Evolutionary conservation across 805 yeast species (phyloP), one percentile per base, ranked within the genome.

Genomic region (Candida sakaeoensis): DNA sequence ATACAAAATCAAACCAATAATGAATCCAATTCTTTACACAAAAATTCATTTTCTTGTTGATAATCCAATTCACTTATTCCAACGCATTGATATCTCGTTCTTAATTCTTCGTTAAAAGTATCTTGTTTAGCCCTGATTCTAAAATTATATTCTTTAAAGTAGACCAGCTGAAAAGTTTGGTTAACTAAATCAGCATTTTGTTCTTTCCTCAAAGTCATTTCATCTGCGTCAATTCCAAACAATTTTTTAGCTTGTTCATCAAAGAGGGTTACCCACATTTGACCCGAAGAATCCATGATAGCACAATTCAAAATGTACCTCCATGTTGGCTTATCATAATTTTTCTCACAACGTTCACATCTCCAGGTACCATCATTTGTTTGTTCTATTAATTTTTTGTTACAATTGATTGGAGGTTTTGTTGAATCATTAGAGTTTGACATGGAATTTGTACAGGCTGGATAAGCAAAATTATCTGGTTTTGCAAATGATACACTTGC

Each of bases 291-390:
- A 60, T 93, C 99, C 53, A 80, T 72, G n/a, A 89, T 75, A 3
- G 87, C 77, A 33, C 80, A 60, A n/a, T 83, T 81, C 51, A 91
- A 60, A 39, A 89, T 80, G 51, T 85, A 93, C 59, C 98, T 77
- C 66, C 85, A 81, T 36, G 73, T 67, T 14, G 98, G 97, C 34
- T 70, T 73, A 2, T 74, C 70, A 55, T 77, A 82, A 46, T 75
- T 76, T 41, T 75, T 68, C 52, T 86, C 82, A 73, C 98, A 90
- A 59, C 83, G 84, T 58, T 90, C 98, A 70, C 99, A 93, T 60
- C 95, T 79, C 95, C 95, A 90, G 13, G 81, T 70, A 10, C 84
- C 87, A 47, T 63, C 68, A 54, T 78, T 82, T 23, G 77, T 70
- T 40, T 75, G 81, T 54, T 86, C 86, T 32, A 84, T 66, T 22